Conservation (phyloP, 257 asterid species). For the Cynanchum wilfordii region DNA sequence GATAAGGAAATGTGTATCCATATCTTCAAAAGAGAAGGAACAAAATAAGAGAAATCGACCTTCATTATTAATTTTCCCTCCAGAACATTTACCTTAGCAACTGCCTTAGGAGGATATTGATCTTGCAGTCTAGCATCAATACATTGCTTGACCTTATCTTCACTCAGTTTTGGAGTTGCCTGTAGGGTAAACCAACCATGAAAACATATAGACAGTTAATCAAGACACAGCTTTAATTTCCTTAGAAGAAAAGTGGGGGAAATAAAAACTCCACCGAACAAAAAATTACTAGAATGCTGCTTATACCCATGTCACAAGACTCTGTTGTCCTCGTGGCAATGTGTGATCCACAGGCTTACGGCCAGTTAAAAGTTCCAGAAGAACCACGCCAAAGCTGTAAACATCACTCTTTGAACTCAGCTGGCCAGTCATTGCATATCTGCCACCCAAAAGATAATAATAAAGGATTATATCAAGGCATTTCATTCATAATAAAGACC, state of each 20-base stretch:
- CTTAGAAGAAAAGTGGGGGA: not conserved
- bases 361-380: constrained; percentile 72
- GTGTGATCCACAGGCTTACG: constrained; percentile 80
- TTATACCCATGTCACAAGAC: constrained; percentile 76
- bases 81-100: constrained; percentile 49
- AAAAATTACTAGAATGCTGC: not conserved
- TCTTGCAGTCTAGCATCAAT: constrained; percentile 54
- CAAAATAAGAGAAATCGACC: not conserved
- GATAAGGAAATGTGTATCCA: not conserved
- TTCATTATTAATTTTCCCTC: not conserved
- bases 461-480: not conserved
- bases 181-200: constrained; percentile 15
- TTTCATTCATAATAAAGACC: not conserved
- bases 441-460: constrained; percentile 22
- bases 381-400: constrained; percentile 78
- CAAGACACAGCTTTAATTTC: not conserved
- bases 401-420: constrained; percentile 72
- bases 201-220: not conserved
- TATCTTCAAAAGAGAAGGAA: not conserved
- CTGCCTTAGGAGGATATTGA: constrained; percentile 71
- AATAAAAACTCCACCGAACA: not conserved
- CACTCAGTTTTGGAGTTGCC: constrained; percentile 78
- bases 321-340: constrained; percentile 73
- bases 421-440: constrained; percentile 87
- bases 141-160: constrained; percentile 71